Evolutionary conservation across 1,139 yeast species (phyloP).

Genomic region (Yamadazyma friedrichii): DNA sequence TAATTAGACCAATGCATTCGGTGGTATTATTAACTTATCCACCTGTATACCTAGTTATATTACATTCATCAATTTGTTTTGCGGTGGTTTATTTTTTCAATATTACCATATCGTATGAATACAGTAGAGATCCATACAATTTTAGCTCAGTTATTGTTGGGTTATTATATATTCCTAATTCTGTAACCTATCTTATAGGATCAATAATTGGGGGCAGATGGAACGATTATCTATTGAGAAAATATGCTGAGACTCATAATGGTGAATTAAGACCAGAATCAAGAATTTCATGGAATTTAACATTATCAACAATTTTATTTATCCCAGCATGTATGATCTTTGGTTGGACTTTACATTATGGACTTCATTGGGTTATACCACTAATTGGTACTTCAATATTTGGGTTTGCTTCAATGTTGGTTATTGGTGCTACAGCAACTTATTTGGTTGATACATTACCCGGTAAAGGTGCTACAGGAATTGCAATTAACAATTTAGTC

Average conservation of each 20-base stretch:
- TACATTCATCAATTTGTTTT: slow-evolving; percentile 67
- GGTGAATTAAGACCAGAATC: slow-evolving; percentile 76
- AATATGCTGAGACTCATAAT: slow-evolving; percentile 54
- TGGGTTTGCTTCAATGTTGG: slow-evolving; percentile 83
- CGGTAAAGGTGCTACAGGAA: slow-evolving; percentile 87
- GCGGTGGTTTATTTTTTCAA: slow-evolving; percentile 71
- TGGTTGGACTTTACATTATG: slow-evolving; percentile 77
- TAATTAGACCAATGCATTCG: slow-evolving; percentile 49
- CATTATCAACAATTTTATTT: slow-evolving; percentile 57
- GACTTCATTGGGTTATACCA: slow-evolving; percentile 73
- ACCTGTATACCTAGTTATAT: slow-evolving; percentile 65
- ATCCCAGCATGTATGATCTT: slow-evolving; percentile 70
- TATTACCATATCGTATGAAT: slow-evolving; percentile 66
- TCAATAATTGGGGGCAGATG: slow-evolving; percentile 77
- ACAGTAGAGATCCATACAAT: slow-evolving; percentile 64
- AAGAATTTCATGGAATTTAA: slow-evolving; percentile 73
- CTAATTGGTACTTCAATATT: slow-evolving; percentile 76
- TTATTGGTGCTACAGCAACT: slow-evolving; percentile 78
- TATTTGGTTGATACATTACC: slow-evolving; percentile 84
- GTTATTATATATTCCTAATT: slow-evolving; percentile 77
- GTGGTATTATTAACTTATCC: slow-evolving; percentile 61
- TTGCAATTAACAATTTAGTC: slow-evolving; percentile 75
- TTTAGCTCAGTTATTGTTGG: slow-evolving; percentile 69
- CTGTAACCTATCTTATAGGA: slow-evolving; percentile 72
- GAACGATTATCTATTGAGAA: slow-evolving; percentile 62